Conservation (phyloP, 345 rosid species). For the Arabidopsis suecica region DNA sequence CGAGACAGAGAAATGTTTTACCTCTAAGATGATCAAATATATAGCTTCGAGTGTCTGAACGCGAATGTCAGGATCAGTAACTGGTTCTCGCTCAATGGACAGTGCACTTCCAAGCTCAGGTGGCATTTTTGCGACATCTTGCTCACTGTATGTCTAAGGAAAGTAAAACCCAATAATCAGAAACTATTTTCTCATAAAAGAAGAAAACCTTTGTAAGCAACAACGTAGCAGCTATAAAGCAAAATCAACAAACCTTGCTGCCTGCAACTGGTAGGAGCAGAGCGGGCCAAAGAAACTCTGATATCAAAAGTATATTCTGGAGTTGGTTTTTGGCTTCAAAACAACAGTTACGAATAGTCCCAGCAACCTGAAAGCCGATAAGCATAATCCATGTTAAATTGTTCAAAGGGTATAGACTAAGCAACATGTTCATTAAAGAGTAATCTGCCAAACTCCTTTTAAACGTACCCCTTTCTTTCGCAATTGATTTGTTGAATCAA, state of each 20-base stretch:
- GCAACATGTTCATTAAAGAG: slow-evolving; percentile 3
- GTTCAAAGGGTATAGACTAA: background rate
- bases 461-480: slow-evolving; percentile 85
- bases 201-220: slow-evolving; percentile 4
- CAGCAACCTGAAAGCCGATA: slow-evolving; percentile 62
- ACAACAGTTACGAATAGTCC: slow-evolving; percentile 87
- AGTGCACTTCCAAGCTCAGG: slow-evolving; percentile 89
- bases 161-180: slow-evolving; percentile 10
- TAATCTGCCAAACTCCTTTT: slow-evolving; percentile 14
- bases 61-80: slow-evolving; percentile 78
- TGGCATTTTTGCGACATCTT: slow-evolving; percentile 80
- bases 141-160: slow-evolving; percentile 62
- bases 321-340: slow-evolving; percentile 92
- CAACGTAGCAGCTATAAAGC: background rate
- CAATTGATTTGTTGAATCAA: slow-evolving; percentile 69
- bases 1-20: slow-evolving; percentile 25
- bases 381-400: background rate
- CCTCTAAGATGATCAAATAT: slow-evolving; percentile 84
- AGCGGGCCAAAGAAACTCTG: slow-evolving; percentile 96
- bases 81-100: slow-evolving; percentile 84
- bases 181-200: background rate
- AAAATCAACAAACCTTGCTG: slow-evolving; percentile 58
- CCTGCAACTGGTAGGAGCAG: slow-evolving; percentile 95
- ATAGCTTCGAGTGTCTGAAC: slow-evolving; percentile 84
- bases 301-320: slow-evolving; percentile 75